Percentiles rank a stretch among this genome's conserved stretches.
These are phyloP conservation scores for Scheffersomyces segobiensis DNA, from an alignment of 1,139 yeast species.

Conservation along the genomic window DNA sequence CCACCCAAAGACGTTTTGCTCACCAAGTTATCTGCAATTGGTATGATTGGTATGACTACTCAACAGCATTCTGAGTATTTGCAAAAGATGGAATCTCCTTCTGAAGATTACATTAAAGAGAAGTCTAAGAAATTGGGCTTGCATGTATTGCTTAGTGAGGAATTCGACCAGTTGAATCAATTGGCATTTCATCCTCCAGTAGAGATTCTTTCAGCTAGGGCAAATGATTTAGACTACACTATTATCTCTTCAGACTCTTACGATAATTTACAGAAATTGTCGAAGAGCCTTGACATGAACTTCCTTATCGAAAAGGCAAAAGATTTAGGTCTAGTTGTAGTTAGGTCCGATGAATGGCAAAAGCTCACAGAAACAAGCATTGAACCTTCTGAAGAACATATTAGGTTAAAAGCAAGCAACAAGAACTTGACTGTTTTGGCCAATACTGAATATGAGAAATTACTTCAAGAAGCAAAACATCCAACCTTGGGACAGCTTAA, in stretches of 20 bases:
- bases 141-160: constrained; percentile 17
- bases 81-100: constrained; percentile 10
- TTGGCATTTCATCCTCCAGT: constrained; percentile 17
- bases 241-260: constrained; percentile 6
- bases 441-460: constrained; percentile 3
- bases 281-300: constrained; percentile 11
- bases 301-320: constrained; percentile 6
- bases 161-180: constrained; percentile 13
- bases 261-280: constrained; percentile 4
- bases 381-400: constrained; percentile 21
- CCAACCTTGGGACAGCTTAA: constrained; percentile 18
- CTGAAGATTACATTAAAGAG: constrained; percentile 13
- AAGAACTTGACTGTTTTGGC: constrained; percentile 4
- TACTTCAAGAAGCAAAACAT: constrained; percentile 1
- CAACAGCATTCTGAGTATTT: constrained; percentile 14
- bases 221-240: constrained; percentile 4
- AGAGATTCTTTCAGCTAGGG: constrained; percentile 11
- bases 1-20: constrained; percentile 38
- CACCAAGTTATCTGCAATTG: constrained; percentile 26
- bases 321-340: constrained; percentile 1
- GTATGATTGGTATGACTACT: constrained; percentile 18
- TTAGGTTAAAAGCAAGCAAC: constrained; percentile 5
- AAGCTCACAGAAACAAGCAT: constrained; percentile 9
- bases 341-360: constrained; percentile 2
- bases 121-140: constrained; percentile 8